Evolutionary conservation across 345 rosid species (phyloP), one percentile per base, ranked within the genome.

Genomic region (Leavenworthia alabamica): DNA sequence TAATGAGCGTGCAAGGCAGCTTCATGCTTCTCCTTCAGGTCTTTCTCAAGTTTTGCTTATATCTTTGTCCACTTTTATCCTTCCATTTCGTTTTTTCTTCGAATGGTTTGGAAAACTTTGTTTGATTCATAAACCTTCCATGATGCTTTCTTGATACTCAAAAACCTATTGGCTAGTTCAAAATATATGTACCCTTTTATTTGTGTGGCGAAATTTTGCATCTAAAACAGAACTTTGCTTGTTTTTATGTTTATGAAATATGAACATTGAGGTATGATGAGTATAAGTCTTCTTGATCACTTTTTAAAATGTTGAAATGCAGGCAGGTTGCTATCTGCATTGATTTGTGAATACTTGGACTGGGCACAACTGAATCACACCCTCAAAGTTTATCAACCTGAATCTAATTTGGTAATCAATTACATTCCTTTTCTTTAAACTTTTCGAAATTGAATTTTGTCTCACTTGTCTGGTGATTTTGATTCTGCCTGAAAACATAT

Each of bases 351-450:
- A 72, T 94, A 94, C 74, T 79, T 94, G 45, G 96, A 94, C 70
- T 94, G 99, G 99, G 99, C 96, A 1, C 92, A 94, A 44, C 89
- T 94, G 15, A 94, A 90, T 55, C 99, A 94, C 72, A 77, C 96
- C 0, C 82, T 83, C 62, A 90, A 94, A 82, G 96, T 94, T 42
- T 94, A 84, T 79, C 87, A 68, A 56, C 99, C 97, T 1, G 97
- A 94, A 67, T 90, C 95, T 71, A 94, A 90, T 84, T 76, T 84
- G 97, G 99, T 94, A 94, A 77, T 85, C 61, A 60, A 37, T 77
- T 67, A 4, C 73, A 71, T 65, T 73, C 68, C 63, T 64, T 26
- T 65, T 33, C 69, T 14, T 71, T 59, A 32, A 39, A 5, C 1
- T 0, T 9, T 17, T 60, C 24, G 48, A 43, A 43, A 33, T 56